These are phyloP conservation scores for Baorangia bicolor DNA, from an alignment of 768 basidiomycete species.

Conservation along the genomic window DNA sequence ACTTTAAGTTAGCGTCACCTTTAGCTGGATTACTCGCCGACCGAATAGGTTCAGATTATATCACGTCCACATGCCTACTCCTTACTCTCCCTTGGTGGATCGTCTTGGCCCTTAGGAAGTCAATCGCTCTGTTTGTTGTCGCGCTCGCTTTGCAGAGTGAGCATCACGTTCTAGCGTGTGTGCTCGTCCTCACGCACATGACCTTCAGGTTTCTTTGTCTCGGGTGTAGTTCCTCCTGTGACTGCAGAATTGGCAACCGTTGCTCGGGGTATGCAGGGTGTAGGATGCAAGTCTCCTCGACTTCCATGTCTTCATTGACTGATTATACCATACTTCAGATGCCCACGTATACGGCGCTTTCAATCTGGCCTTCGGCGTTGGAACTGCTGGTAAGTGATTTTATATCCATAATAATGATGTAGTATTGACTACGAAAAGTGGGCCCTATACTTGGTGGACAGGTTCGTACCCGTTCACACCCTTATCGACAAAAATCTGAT, in stretches of 20 bases:
- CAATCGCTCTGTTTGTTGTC: slow-evolving; percentile 37
- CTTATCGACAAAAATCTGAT: not conserved
- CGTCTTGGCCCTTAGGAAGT: slow-evolving; percentile 54
- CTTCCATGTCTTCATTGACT: not conserved
- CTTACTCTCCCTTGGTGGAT: slow-evolving; percentile 65
- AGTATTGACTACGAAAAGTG: slow-evolving; percentile 38
- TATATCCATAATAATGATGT: not conserved
- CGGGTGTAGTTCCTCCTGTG: slow-evolving; percentile 58
- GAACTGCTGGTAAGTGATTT: slow-evolving; percentile 50
- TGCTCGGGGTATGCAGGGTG: slow-evolving; percentile 52
- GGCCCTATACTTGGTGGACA: slow-evolving; percentile 73
- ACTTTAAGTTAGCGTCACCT: slow-evolving; percentile 46
- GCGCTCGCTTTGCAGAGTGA: slow-evolving; percentile 56
- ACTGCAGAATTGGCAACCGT: slow-evolving; percentile 67
- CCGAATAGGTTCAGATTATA: slow-evolving; percentile 53
- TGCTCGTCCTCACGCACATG: not conserved
- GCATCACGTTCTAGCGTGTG: slow-evolving; percentile 9
- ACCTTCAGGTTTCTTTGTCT: slow-evolving; percentile 56
- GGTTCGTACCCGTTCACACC: slow-evolving; percentile 33
- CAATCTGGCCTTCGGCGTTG: slow-evolving; percentile 69
- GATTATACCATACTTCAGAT: slow-evolving; percentile 39
- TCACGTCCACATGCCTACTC: slow-evolving; percentile 46
- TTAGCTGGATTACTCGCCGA: slow-evolving; percentile 61
- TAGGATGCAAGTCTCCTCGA: slow-evolving; percentile 57
- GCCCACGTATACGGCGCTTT: slow-evolving; percentile 75